Conservation (phyloP, 2,329 filamentous ascomycete species). For the Penicillium sp. region DNA sequence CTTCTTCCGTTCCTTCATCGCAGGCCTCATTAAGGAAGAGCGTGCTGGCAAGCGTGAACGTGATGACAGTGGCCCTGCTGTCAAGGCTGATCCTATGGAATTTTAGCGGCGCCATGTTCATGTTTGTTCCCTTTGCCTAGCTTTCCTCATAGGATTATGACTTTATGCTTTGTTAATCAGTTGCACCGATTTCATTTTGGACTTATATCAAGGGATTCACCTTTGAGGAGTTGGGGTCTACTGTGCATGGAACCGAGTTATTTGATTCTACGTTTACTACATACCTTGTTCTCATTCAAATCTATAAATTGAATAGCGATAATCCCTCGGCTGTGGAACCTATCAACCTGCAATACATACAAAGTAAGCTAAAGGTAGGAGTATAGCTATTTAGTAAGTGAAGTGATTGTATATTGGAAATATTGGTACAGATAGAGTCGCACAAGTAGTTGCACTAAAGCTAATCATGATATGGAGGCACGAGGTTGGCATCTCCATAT, state of each 20-base stretch:
- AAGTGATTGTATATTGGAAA: conserved; percentile 10
- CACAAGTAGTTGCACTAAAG: neutral
- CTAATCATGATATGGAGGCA: conserved; percentile 38
- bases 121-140: neutral
- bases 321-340: neutral
- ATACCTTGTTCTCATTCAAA: neutral
- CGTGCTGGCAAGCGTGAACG: conserved; percentile 52
- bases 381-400: neutral
- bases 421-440: conserved; percentile 13
- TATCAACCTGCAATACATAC: neutral
- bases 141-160: conserved; percentile 15
- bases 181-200: neutral
- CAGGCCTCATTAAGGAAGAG: conserved; percentile 74
- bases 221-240: neutral
- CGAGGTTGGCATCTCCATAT: neutral
- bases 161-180: conserved; percentile 17
- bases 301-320: neutral
- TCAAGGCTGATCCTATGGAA: conserved; percentile 59
- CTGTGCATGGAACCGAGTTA: neutral
- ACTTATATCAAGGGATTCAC: neutral
- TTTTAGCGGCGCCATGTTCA: conserved; percentile 49
- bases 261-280: neutral
- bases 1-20: conserved; percentile 80
- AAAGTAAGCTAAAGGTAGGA: neutral
- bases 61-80: conserved; percentile 47